Evolutionary conservation across 1,284 basidiomycete species (phyloP).

Genomic region (Cryptococcus hybrid): DNA sequence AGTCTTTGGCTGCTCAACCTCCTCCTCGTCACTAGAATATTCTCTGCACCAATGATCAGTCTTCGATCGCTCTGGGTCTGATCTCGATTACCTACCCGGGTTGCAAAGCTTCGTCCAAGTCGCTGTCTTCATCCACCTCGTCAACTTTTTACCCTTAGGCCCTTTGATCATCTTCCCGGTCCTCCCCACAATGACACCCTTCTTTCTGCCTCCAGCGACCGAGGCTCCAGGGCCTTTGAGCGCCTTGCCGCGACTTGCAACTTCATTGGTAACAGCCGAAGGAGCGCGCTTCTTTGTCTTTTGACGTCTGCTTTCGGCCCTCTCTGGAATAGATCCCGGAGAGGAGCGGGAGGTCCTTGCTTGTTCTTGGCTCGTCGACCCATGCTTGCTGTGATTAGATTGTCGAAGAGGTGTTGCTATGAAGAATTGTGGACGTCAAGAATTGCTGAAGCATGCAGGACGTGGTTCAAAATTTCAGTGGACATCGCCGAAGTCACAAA

Average conservation of each 20-base stretch:
- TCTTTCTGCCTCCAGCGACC: constrained; percentile 14
- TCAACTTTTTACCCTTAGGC: constrained; percentile 37
- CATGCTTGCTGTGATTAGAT: constrained; percentile 55
- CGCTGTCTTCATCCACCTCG: constrained; percentile 41
- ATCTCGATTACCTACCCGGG: constrained; percentile 31
- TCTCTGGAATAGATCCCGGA: constrained; percentile 35
- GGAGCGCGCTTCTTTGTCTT: constrained; percentile 36
- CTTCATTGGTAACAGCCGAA: constrained; percentile 13
- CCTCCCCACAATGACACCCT: constrained; percentile 11
- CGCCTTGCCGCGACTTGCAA: constrained; percentile 25
- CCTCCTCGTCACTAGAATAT: constrained; percentile 53
- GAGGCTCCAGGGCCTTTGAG: constrained; percentile 14
- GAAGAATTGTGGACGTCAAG: background rate
- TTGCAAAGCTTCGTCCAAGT: constrained; percentile 43
- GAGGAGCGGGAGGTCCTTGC: constrained; percentile 70
- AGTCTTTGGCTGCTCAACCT: constrained; percentile 45
- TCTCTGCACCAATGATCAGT: constrained; percentile 21
- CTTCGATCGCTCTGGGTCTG: no score
- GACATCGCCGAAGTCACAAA: background rate
- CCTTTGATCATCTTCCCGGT: constrained; percentile 6
- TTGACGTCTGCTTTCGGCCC: constrained; percentile 11
- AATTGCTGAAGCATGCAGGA: background rate
- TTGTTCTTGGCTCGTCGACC: constrained; percentile 89
- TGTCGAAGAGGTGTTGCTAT: background rate
- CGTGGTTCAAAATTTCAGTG: background rate